These are phyloP conservation scores for Globisporangium abappressorium DNA, from an alignment of 352 stramenopile species.

Conservation along the genomic window DNA sequence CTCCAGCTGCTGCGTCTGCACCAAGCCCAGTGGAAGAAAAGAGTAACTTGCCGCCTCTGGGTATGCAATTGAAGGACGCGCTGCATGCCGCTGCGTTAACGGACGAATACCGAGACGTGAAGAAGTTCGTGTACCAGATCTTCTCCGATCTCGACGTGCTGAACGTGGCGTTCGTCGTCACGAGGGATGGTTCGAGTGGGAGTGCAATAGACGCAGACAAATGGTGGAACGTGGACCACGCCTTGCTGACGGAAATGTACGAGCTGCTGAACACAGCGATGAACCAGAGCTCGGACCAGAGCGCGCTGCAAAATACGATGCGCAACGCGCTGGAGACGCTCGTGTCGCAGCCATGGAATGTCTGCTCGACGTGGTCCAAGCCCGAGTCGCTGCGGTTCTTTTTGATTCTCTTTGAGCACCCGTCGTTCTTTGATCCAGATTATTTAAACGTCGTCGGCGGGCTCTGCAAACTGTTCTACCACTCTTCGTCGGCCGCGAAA, in stretches of 20 bases:
- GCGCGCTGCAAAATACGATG: slow-evolving; percentile 68
- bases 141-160: slow-evolving; percentile 64
- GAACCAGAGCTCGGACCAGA: slow-evolving; percentile 27
- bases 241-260: slow-evolving; percentile 43
- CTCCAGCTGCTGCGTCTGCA: background rate
- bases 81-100: slow-evolving; percentile 36
- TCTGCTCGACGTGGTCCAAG: slow-evolving; percentile 65
- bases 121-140: slow-evolving; percentile 62
- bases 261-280: slow-evolving; percentile 39
- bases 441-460: slow-evolving; percentile 71
- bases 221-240: slow-evolving; percentile 56
- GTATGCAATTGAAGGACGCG: slow-evolving; percentile 37
- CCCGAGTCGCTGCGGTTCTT: slow-evolving; percentile 54
- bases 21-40: slow-evolving; percentile 1
- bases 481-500: slow-evolving; percentile 48
- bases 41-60: slow-evolving; percentile 23
- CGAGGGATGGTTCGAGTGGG: background rate
- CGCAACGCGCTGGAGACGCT: slow-evolving; percentile 64
- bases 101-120: slow-evolving; percentile 49
- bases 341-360: slow-evolving; percentile 72
- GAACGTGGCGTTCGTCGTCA: slow-evolving; percentile 51
- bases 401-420: slow-evolving; percentile 70
- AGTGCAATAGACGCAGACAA: slow-evolving; percentile 17
- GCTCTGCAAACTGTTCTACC: slow-evolving; percentile 68
- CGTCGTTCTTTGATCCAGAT: slow-evolving; percentile 72